Percentiles rank a stretch among this genome's conserved stretches.
phyloP scores from a whole-genome alignment of 371 early-diverging fungal genomes.

The Mortierella sp. region DNA sequence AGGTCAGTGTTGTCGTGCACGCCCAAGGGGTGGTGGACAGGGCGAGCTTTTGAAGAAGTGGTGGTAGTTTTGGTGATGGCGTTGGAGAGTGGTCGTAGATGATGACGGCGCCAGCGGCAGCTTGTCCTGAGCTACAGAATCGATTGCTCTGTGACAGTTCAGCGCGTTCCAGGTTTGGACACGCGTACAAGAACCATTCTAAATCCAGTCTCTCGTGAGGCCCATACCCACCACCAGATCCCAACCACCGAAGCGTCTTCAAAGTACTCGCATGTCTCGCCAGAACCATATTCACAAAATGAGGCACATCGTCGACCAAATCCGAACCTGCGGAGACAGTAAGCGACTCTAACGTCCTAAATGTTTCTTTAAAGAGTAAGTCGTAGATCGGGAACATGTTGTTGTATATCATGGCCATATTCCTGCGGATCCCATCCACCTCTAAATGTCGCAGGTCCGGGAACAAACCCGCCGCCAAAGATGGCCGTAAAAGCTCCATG shows the following conservation, averaged over 20 bases:
- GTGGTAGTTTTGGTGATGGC: background rate
- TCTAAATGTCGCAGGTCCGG: background rate
- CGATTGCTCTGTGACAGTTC: background rate
- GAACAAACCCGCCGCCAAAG: background rate
- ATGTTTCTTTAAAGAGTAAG: background rate
- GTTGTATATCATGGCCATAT: background rate
- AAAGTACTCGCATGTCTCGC: background rate
- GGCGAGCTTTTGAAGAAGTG: background rate
- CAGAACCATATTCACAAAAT: background rate
- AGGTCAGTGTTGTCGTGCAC: constrained; percentile 13
- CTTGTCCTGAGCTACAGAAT: background rate
- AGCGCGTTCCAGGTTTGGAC: constrained; percentile 11
- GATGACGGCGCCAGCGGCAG: background rate
- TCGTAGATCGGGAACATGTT: background rate
- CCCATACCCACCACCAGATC: background rate
- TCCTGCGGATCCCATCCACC: background rate
- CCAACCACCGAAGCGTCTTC: background rate
- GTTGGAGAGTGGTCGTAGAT: background rate
- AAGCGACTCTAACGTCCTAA: background rate
- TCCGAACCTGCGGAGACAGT: background rate
- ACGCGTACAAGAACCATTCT: background rate
- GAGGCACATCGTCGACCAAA: background rate
- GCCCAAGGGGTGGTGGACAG: constrained; percentile 8
- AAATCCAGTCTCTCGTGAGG: constrained; percentile 4
- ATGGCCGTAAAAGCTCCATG: background rate